Evolutionary conservation across 768 basidiomycete species (phyloP).

Genomic region (Termitomyces sp.): DNA sequence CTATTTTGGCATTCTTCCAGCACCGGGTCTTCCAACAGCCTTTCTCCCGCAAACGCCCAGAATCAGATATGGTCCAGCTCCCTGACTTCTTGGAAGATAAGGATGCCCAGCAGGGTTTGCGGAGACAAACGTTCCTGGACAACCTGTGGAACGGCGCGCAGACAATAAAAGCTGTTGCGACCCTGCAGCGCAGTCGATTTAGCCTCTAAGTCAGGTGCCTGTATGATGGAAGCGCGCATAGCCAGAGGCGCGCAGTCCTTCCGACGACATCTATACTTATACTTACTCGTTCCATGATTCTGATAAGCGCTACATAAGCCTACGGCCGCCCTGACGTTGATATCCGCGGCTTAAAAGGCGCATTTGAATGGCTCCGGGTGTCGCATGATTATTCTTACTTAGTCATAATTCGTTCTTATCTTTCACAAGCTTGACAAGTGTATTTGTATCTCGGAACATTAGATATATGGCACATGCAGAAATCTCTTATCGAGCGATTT

Average conservation of each 20-base stretch:
- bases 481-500: not conserved
- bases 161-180: constrained; percentile 10
- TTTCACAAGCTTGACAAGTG: not conserved
- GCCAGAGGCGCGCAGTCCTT: not conserved
- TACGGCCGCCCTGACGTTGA: not conserved
- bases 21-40: constrained; percentile 46
- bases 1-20: constrained; percentile 46
- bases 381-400: not conserved
- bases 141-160: constrained; percentile 20
- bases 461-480: not conserved
- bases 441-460: not conserved
- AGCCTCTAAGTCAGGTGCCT: constrained; percentile 15
- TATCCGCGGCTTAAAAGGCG: not conserved
- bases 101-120: not conserved
- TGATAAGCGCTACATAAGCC: not conserved
- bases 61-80: constrained; percentile 1
- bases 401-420: not conserved
- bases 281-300: not conserved
- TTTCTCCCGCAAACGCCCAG: constrained; percentile 31
- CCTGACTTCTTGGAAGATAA: constrained; percentile 8
- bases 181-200: constrained; percentile 17
- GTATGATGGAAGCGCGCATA: not conserved
- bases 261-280: not conserved
- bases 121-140: constrained; percentile 19
- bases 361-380: not conserved